Percentiles rank a stretch among this genome's conserved stretches.
Conservation (phyloP, 1,139 yeast genomes). For the Saccharomyces hybrid region DNA sequence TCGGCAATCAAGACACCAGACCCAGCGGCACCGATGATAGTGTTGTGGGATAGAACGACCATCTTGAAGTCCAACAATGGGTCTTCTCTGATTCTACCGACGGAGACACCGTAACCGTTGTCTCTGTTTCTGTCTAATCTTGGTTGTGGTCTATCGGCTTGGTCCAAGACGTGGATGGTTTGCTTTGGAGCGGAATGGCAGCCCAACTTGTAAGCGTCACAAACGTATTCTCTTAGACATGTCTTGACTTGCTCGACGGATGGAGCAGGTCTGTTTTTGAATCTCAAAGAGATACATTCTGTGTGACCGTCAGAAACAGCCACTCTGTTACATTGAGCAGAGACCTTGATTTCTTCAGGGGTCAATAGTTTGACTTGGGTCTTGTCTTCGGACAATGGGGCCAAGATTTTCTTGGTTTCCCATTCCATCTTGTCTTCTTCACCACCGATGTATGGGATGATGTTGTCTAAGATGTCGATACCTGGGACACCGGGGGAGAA, state of each 20-base stretch:
- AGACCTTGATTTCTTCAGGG: conserved; percentile 69
- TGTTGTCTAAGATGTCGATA: conserved; percentile 87
- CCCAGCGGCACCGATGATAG: conserved; percentile 98
- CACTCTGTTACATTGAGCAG: conserved; percentile 95
- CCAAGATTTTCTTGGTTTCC: conserved; percentile 94
- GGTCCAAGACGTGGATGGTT: conserved; percentile 85
- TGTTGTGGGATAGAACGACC: conserved; percentile 93
- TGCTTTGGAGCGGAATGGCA: conserved; percentile 92
- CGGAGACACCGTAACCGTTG: conserved; percentile 87
- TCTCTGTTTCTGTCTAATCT: conserved; percentile 95
- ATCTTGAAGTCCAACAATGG: conserved; percentile 89
- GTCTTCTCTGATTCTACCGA: conserved; percentile 90
- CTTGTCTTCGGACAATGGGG: conserved; percentile 47
- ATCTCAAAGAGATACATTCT: conserved; percentile 83
- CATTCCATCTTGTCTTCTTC: conserved; percentile 98
- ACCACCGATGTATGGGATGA: conserved; percentile 90
- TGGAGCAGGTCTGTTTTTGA: conserved; percentile 77
- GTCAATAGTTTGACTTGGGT: conserved; percentile 53
- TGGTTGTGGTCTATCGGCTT: conserved; percentile 94
- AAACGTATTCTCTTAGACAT: conserved; percentile 63
- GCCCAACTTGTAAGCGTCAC: conserved; percentile 70
- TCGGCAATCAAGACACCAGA: conserved; percentile 97
- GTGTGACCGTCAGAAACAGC: conserved; percentile 98
- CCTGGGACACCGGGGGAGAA: conserved; percentile 97
- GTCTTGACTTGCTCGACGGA: conserved; percentile 70